These are phyloP conservation scores for Botrytis cinerea DNA, from an alignment of 2,329 filamentous ascomycete species.

Conservation along the genomic window DNA sequence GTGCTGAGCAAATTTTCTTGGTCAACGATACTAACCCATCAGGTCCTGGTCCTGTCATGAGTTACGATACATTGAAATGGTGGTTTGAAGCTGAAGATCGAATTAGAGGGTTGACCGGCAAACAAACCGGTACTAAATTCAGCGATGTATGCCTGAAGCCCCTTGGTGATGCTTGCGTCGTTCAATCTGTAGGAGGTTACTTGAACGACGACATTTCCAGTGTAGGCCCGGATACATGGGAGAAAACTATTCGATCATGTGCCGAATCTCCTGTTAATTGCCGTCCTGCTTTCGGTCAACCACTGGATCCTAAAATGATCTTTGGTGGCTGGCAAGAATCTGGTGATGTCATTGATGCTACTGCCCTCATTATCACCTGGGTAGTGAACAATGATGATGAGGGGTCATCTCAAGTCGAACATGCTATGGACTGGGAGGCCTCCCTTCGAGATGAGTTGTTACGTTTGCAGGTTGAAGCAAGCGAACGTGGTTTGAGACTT, in stretches of 20 bases:
- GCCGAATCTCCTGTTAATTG: slow-evolving; percentile 80
- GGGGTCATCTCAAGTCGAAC: slow-evolving; percentile 66
- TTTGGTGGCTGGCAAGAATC: slow-evolving; percentile 75
- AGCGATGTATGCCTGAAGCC: slow-evolving; percentile 94
- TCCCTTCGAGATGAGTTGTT: slow-evolving; percentile 73
- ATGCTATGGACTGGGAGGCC: slow-evolving; percentile 87
- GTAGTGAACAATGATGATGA: slow-evolving; percentile 86
- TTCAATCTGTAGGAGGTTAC: slow-evolving; percentile 91
- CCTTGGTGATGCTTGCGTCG: slow-evolving; percentile 81
- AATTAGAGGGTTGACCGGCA: slow-evolving; percentile 70
- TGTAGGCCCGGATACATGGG: slow-evolving; percentile 69
- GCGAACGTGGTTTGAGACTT: slow-evolving; percentile 74
- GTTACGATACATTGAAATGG: slow-evolving; percentile 86
- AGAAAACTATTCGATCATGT: slow-evolving; percentile 70
- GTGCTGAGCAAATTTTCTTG: slow-evolving; percentile 88
- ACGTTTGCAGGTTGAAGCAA: slow-evolving; percentile 78
- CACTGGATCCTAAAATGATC: slow-evolving; percentile 80
- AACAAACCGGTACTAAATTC: slow-evolving; percentile 67
- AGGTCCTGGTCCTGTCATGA: slow-evolving; percentile 74
- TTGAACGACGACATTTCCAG: slow-evolving; percentile 68
- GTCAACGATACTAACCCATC: slow-evolving; percentile 77
- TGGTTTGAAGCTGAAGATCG: slow-evolving; percentile 89
- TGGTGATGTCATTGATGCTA: slow-evolving; percentile 68
- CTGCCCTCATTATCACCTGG: slow-evolving; percentile 89
- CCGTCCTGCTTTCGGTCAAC: slow-evolving; percentile 85